These are phyloP conservation scores for Aspergillus nomiae DNA, from an alignment of 2,329 filamentous ascomycete genomes.

Conservation along the genomic window DNA sequence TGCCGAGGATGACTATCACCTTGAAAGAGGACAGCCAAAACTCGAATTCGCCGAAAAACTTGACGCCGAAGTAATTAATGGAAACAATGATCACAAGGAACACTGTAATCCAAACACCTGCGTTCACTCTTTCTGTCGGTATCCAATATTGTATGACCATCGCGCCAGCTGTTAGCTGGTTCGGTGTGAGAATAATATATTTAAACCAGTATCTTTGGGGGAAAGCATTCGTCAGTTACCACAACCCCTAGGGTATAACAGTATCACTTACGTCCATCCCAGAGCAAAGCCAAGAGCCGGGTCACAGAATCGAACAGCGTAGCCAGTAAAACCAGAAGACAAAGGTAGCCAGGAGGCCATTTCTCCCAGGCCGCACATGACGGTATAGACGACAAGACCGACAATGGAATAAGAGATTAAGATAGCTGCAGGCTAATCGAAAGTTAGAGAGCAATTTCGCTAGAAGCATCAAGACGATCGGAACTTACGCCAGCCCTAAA, in stretches of 20 bases:
- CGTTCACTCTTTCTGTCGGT: slow-evolving; percentile 65
- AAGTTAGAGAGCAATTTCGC: slow-evolving; percentile 9
- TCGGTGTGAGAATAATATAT: slow-evolving; percentile 83
- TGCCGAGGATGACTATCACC: slow-evolving; percentile 65
- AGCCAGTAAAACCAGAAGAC: slow-evolving; percentile 77
- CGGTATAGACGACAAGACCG: slow-evolving; percentile 68
- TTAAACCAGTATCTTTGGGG: slow-evolving; percentile 61
- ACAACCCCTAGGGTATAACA: slow-evolving; percentile 10
- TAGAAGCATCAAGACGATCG: no score
- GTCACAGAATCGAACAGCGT: slow-evolving; percentile 76
- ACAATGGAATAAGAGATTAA: slow-evolving; percentile 48
- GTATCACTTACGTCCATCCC: slow-evolving; percentile 62
- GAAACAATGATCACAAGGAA: slow-evolving; percentile 64
- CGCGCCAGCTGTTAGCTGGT: slow-evolving; percentile 79
- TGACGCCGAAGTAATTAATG: slow-evolving; percentile 72
- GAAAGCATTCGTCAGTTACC: background rate
- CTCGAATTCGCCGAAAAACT: slow-evolving; percentile 70
- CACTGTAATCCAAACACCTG: slow-evolving; percentile 76
- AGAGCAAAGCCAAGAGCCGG: slow-evolving; percentile 79
- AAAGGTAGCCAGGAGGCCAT: slow-evolving; percentile 84
- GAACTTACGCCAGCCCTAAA: slow-evolving; percentile 40
- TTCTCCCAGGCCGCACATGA: slow-evolving; percentile 80
- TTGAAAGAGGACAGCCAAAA: slow-evolving; percentile 65
- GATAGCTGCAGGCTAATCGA: slow-evolving; percentile 40
- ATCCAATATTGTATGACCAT: slow-evolving; percentile 81